These are phyloP conservation scores for Holtermannia corniformis DNA, from an alignment of 768 basidiomycete species.

Conservation along the genomic window DNA sequence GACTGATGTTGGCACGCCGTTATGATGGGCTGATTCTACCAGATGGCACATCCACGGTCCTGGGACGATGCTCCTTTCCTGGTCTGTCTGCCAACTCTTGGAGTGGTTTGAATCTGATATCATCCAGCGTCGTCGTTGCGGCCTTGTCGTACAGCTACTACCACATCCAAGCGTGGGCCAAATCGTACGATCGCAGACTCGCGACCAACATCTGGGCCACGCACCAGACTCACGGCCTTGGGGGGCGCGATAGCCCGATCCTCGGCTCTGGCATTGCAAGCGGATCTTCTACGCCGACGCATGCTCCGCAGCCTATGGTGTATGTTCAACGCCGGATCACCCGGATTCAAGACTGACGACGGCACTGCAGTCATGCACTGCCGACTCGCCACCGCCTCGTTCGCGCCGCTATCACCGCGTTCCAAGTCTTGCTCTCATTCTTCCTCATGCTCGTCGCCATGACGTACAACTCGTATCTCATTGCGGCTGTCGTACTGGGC, in stretches of 20 bases:
- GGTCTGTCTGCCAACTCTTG: neutral
- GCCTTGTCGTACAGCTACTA: neutral
- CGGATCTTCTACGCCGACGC: neutral
- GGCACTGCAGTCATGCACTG: slow-evolving; percentile 2
- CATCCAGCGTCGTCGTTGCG: neutral
- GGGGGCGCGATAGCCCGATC: neutral
- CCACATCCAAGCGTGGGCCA: neutral
- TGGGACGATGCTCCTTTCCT: neutral
- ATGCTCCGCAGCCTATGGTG: too few relatives aligned
- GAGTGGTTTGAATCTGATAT: neutral
- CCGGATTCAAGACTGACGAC: too few relatives aligned
- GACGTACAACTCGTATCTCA: slow-evolving; percentile 92
- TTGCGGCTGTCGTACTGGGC: slow-evolving; percentile 68
- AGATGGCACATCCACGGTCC: neutral
- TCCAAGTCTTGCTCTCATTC: neutral
- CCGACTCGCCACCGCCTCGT: neutral
- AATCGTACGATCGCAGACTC: neutral
- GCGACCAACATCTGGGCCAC: neutral
- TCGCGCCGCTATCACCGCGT: neutral
- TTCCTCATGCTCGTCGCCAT: slow-evolving; percentile 77
- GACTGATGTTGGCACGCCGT: neutral
- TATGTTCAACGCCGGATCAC: too few relatives aligned
- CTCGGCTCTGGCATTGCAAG: neutral
- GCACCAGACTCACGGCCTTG: neutral
- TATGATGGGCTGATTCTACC: neutral